phyloP scores from a whole-genome alignment of 2,329 filamentous ascomycete genomes.

The Davidsoniella eucalypti region DNA sequence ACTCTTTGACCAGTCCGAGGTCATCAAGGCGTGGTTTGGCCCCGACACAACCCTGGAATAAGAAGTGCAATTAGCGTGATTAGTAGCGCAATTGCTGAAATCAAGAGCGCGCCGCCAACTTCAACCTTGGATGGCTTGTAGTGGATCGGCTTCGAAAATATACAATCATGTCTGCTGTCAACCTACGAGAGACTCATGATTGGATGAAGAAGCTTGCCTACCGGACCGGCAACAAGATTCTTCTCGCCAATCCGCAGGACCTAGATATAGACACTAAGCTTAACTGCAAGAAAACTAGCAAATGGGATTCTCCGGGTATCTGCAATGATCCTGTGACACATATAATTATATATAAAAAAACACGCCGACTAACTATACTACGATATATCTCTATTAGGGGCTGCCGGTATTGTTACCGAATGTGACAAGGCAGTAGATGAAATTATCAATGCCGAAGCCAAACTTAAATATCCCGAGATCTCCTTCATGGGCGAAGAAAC shows the following conservation, averaged over 20 bases:
- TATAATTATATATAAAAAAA: background rate
- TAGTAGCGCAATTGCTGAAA: constrained; percentile 71
- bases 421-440: constrained; percentile 49
- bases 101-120: constrained; percentile 68
- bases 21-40: background rate
- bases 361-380: constrained; percentile 12
- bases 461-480: constrained; percentile 35
- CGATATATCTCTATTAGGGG: constrained; percentile 21
- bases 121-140: constrained; percentile 70
- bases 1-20: background rate
- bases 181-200: constrained; percentile 46
- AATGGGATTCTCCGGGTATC: background rate
- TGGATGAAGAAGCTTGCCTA: constrained; percentile 42
- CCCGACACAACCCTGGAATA: constrained; percentile 24
- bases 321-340: background rate
- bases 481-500: no score
- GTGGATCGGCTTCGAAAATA: constrained; percentile 32
- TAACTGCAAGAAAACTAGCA: constrained; percentile 33
- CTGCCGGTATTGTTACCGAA: constrained; percentile 53
- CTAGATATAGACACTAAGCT: constrained; percentile 44
- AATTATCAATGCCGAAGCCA: constrained; percentile 39
- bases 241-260: constrained; percentile 41
- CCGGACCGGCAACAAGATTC: constrained; percentile 48
- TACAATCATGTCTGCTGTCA: constrained; percentile 34
- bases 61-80: constrained; percentile 64